These are phyloP conservation scores for Pharnaceum exiguum DNA, from an alignment of 148 eudicot genomes.

Conservation along the genomic window DNA sequence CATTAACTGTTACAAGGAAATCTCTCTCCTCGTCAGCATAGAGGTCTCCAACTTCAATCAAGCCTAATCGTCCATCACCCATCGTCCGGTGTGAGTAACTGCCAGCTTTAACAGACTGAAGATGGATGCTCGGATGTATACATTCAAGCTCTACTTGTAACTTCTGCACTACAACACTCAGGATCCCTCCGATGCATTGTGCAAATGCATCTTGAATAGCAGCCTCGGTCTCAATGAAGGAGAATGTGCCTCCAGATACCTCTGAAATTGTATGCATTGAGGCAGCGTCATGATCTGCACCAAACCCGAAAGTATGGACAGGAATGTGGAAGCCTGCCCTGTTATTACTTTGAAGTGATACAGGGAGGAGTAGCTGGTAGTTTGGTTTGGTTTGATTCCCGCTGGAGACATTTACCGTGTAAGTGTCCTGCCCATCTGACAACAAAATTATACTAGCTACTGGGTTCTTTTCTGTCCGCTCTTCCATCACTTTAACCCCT, in stretches of 20 bases:
- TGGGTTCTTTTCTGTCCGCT: conserved; percentile 77
- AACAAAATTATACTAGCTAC: conserved; percentile 67
- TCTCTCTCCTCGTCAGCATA: conserved; percentile 89
- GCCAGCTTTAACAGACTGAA: conserved; percentile 58
- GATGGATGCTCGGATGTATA: conserved; percentile 29
- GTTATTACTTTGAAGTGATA: conserved; percentile 33
- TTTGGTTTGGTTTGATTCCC: conserved; percentile 14
- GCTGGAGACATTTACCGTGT: background rate
- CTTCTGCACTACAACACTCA: conserved; percentile 78
- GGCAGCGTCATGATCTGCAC: conserved; percentile 60
- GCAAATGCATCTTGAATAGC: conserved; percentile 87
- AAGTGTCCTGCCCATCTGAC: conserved; percentile 81
- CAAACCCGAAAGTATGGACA: conserved; percentile 83
- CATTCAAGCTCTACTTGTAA: conserved; percentile 51
- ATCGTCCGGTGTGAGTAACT: conserved; percentile 36
- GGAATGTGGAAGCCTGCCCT: conserved; percentile 53
- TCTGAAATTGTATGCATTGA: conserved; percentile 76
- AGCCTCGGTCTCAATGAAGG: conserved; percentile 78
- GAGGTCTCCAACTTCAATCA: conserved; percentile 59
- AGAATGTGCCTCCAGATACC: conserved; percentile 81
- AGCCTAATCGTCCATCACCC: conserved; percentile 36
- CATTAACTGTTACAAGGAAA: conserved; percentile 55
- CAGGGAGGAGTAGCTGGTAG: conserved; percentile 43
- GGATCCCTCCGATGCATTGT: conserved; percentile 85
- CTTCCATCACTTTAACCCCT: conserved; percentile 69